Evolutionary conservation across 2,329 filamentous ascomycete genomes (phyloP).

Genomic region (Neodidymelliopsis sp.): DNA sequence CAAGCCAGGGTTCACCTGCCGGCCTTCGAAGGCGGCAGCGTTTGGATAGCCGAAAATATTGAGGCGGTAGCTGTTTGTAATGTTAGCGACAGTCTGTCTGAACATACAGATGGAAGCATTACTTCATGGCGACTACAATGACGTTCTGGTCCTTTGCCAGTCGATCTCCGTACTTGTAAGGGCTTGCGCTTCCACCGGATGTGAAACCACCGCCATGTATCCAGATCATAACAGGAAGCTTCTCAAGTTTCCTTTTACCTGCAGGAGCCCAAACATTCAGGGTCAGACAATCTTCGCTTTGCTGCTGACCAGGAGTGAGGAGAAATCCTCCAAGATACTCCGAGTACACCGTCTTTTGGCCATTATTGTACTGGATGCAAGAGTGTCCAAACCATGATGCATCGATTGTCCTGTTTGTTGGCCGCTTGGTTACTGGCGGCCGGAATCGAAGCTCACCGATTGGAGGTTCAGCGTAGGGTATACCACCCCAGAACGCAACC

Average conservation of each 20-base stretch:
- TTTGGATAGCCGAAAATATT: conserved; percentile 50
- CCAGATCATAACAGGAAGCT: conserved; percentile 56
- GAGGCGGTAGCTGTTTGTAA: conserved; percentile 37
- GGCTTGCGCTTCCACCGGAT: conserved; percentile 54
- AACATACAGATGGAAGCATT: conserved; percentile 13
- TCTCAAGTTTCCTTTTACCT: conserved; percentile 14
- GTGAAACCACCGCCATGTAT: conserved; percentile 57
- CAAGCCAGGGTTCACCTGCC: conserved; percentile 45
- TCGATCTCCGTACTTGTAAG: conserved; percentile 55
- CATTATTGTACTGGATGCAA: conserved; percentile 30
- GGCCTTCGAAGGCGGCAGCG: conserved; percentile 32
- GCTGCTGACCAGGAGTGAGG: conserved; percentile 24
- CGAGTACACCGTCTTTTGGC: conserved; percentile 28
- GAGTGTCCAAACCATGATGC: conserved; percentile 30
- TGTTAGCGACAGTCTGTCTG: conserved; percentile 1
- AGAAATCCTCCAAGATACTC: conserved; percentile 32
- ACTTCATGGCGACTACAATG: conserved; percentile 52
- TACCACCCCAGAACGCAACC: conserved; percentile 30
- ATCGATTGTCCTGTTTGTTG: conserved; percentile 22
- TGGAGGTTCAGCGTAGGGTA: conserved; percentile 31
- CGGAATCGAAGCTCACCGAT: conserved; percentile 23
- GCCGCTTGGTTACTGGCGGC: conserved; percentile 26
- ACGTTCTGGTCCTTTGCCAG: conserved; percentile 54
- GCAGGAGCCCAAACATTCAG: conserved; percentile 38
- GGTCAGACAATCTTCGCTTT: conserved; percentile 38